Evolutionary conservation across 192 early-diverging fungal genomes (phyloP), one percentile per base, ranked within the genome.

Genomic region (Coemansia sp.): DNA sequence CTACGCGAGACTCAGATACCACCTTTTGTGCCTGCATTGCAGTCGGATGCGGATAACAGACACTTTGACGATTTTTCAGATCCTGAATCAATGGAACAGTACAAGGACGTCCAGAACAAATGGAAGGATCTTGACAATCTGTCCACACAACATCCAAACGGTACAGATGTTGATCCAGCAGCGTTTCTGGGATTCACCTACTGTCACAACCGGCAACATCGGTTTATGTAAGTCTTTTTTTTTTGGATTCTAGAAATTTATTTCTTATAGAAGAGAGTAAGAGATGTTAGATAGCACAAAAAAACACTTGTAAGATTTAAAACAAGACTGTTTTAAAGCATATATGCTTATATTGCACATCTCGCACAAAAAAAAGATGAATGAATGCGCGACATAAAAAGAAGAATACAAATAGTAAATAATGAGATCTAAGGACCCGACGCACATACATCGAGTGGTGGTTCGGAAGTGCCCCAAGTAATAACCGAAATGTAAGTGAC

Each of bases 121-220:
- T 75, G 73, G 78, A 65, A 61, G 61, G 84, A 67, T 50, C 67
- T 78, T 39, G 81, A 63, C 50, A 59, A 60, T 51, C 52, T 76
- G 24, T 55, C 70, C 0, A 56, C 65, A 30, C 60, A 61, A 46
- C 33, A 84, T 63, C 50, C 84, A 68, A 22, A 84, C 76, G 30
- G 84, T 3, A 52, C 71, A 3, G 82, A 87, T 19, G 83, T 89
- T 0, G 89, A 93, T 70, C 89, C 72, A 86, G 89, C 91, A 29
- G 89, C 93, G 50, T 94, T 95, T 69, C 70, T 91, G 23, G 92
- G 93, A 0, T 95, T 95, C 67, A 93, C 90, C 3, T 94, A 85
- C 70, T 76, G 82, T 36, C 85, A 85, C 55, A 82, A 74, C 55
- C 71, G 75, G 17, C 74, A 81, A 57, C 59, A 70, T 56, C 54